Base-by-base conservation (phyloP, 31 red algal species). In the Porphyra umbilicalis region DNA sequence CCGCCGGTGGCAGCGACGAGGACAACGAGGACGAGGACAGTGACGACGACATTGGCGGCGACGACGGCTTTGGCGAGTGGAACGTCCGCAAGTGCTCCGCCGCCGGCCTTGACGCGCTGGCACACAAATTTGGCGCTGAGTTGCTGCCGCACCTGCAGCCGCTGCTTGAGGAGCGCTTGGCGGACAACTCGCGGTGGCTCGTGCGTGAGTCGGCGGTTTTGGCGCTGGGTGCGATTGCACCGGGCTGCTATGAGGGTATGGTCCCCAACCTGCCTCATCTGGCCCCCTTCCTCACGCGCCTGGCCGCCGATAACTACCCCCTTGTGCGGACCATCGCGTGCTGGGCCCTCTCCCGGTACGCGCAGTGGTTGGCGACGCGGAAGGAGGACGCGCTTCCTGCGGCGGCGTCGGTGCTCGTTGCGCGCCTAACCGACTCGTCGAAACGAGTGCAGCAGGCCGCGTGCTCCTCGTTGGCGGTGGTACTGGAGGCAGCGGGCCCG, bases 291-390 rank as follows among this genome's bases (percentile, higher is more conserved):
- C 82, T 96, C 38, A 38, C 90, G n/a, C 77, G 78, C 32, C 77
- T 79, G 35, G 81, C 84, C 36, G 75, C 67, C 71, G 94, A 96
- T 86, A 32, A 35, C 18, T 85, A 96, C 81, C 81, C 83, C 29
- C 87, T 92, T 90, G 94, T 96, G 81, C 91, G 94, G n/a, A 82
- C 79, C 33, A 92, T 96, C 77, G 38, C 90, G 38, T 92, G 90
- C 81, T 96, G 94, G 94, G 77, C 94, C 39, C 35, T 96, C 33
- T 90, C 87, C 81, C 83, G 94, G 68, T 96, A 96, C 81, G 75
- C 89, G 71, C 87, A 80, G 81, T 96, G 94, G 94, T 44, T 92
- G 81, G 80, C 88, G 67, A 57, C 80, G 75, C 78, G 76, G 57
- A 83, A 81, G 74, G 84, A 88, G 74, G 82, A 89, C 78, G 29